Percentiles rank a stretch among this genome's conserved stretches.
Evolutionary conservation across 306 rosid species (phyloP).

Genomic region (Sindora glabra): DNA sequence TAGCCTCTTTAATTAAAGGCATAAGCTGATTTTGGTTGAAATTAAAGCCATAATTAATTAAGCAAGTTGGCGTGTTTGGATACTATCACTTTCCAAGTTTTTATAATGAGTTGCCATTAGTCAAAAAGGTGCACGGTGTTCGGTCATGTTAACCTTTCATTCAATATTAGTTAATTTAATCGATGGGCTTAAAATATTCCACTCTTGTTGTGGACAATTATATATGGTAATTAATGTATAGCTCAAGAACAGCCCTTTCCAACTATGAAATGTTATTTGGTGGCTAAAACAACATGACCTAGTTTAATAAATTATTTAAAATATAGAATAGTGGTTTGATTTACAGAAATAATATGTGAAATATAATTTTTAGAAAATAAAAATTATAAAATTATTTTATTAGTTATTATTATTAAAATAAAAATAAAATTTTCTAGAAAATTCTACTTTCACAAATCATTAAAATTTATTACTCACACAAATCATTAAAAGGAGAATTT

Average conservation of each 20-base stretch:
- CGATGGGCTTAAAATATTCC: background rate
- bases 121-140: conserved; percentile 28
- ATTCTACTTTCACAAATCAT: too few species aligned
- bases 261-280: background rate
- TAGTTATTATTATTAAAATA: too few species aligned
- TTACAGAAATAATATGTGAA: too few species aligned
- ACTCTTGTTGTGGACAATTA: background rate
- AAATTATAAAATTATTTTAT: too few species aligned
- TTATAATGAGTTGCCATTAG: background rate
- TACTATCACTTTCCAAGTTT: background rate
- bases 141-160: conserved; percentile 21
- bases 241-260: background rate
- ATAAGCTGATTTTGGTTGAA: background rate
- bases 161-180: conserved; percentile 3
- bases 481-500: too few species aligned
- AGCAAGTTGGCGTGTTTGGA: background rate
- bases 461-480: too few species aligned
- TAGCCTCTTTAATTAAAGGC: background rate
- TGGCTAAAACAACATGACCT: too few species aligned
- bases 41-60: background rate
- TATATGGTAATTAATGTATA: background rate
- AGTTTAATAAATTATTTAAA: too few species aligned
- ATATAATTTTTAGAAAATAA: too few species aligned
- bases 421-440: too few species aligned
- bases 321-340: too few species aligned